Evolutionary conservation across 2,329 filamentous ascomycete genomes (phyloP), one percentile per base, ranked within the genome.

Genomic region (Trichoderma atroviride): DNA sequence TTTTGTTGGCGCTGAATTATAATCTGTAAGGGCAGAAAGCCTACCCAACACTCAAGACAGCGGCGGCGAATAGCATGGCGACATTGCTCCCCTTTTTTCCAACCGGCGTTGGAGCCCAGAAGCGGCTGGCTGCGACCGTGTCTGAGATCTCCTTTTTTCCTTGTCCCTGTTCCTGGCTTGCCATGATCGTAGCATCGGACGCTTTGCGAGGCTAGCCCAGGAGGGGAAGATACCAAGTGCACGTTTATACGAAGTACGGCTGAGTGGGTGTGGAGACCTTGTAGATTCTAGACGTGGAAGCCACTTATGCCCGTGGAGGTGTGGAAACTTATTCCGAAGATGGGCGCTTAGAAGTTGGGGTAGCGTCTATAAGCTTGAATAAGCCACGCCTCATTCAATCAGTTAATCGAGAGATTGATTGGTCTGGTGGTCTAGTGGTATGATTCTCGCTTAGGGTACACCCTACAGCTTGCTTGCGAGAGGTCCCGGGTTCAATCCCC

Each of bases 381-480:
- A 10, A 2, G n/a, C 10, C 1, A 2, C 24, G 0, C 22, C 11
- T 58, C 57, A 24, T n/a, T 33, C 24, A 66, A 66, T 58, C 63
- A 19, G 6, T 33, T 53, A 35, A 50, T 66, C 63, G 14, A 37
- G 22, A 27, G 63, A 50, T 68, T 68, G 56, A 68, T 59, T 59
- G 82, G 81, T 82, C 81, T 81, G 81, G 79, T 88, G 85, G 86
- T 87, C 86, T 88, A 88, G 87, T 85, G 87, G 87, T 89, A 89
- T 89, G 86, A 89, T 89, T 89, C 87, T 88, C 86, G 87, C 87
- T 89, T 89, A 89, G 87, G 87, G 87, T 78, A 67, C 72, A 81
- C 78, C 79, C 79, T 77, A 73, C 60, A 78, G 78, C 77, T 73
- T 58, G 73, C 73, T 75, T 82, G 80, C 80, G 80, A 81, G 80